These are phyloP conservation scores for Plectosphaerella cucumerina DNA, from an alignment of 2,329 filamentous ascomycete genomes.

Conservation along the genomic window DNA sequence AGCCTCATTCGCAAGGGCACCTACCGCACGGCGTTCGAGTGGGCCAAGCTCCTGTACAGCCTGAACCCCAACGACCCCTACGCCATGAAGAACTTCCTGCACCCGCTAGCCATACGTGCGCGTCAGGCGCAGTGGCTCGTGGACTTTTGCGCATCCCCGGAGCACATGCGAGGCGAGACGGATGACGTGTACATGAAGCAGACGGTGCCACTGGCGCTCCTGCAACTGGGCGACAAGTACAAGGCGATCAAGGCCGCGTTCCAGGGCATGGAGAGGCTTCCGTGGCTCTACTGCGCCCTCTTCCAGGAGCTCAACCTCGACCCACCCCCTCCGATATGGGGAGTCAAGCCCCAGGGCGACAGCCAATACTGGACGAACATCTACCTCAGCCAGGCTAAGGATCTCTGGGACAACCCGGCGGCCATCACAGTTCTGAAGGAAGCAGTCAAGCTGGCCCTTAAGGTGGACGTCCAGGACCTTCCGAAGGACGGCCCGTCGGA, in stretches of 20 bases:
- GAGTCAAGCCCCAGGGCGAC: conserved; percentile 62
- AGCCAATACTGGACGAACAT: conserved; percentile 65
- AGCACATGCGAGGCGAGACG: conserved; percentile 33
- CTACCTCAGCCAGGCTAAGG: conserved; percentile 72
- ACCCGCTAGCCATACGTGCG: conserved; percentile 79
- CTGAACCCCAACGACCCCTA: conserved; percentile 79
- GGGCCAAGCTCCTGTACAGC: conserved; percentile 79
- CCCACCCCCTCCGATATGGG: conserved; percentile 79
- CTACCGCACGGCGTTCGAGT: conserved; percentile 88
- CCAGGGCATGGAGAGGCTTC: conserved; percentile 66
- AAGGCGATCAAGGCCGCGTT: conserved; percentile 63
- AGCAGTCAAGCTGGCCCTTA: conserved; percentile 54
- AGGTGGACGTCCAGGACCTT: conserved; percentile 33
- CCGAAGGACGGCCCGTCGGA: conserved; percentile 34
- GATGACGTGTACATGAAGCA: conserved; percentile 67
- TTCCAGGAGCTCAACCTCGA: conserved; percentile 79
- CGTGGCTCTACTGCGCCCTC: conserved; percentile 79
- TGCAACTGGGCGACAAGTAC: conserved; percentile 61
- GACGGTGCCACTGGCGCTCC: conserved; percentile 70
- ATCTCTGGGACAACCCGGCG: conserved; percentile 80
- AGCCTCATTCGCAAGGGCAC: conserved; percentile 88
- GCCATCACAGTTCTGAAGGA: conserved; percentile 65
- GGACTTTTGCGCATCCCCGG: conserved; percentile 53
- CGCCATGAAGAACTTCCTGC: conserved; percentile 73
- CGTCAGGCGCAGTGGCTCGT: conserved; percentile 73